A percentile compares a stretch with the other conserved stretches of the same genome.
phyloP scores from a whole-genome alignment of 2,329 filamentous ascomycete genomes.

The Sodiomyces alkalinus region DNA sequence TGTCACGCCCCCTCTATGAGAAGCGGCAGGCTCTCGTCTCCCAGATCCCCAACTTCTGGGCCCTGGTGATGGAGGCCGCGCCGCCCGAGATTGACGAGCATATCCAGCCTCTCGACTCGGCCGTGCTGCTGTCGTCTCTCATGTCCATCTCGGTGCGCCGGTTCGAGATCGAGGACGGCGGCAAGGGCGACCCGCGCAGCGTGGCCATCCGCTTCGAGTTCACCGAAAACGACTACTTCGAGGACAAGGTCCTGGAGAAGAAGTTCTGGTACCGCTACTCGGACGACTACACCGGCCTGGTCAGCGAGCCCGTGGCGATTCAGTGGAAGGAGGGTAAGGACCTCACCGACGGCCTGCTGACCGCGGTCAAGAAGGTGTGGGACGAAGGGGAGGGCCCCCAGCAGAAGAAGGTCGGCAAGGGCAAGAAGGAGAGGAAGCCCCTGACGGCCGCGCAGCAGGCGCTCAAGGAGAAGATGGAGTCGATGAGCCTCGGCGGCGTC shows the following conservation, averaged over 20 bases:
- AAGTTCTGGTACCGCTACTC: slow-evolving; percentile 73
- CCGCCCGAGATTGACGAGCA: slow-evolving; percentile 77
- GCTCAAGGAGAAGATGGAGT: slow-evolving; percentile 39
- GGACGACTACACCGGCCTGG: slow-evolving; percentile 58
- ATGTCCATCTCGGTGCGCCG: slow-evolving; percentile 56
- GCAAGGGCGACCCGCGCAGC: slow-evolving; percentile 63
- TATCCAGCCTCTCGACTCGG: slow-evolving; percentile 68
- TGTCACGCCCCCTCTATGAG: slow-evolving; percentile 57
- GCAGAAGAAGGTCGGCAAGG: slow-evolving; percentile 19
- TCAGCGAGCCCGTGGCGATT: slow-evolving; percentile 80
- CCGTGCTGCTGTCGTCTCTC: slow-evolving; percentile 54
- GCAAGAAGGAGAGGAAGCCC: slow-evolving; percentile 22
- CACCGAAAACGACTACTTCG: slow-evolving; percentile 66
- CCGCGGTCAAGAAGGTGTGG: slow-evolving; percentile 54
- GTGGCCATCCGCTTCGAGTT: slow-evolving; percentile 68
- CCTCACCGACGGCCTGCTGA: slow-evolving; percentile 64
- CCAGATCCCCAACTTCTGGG: slow-evolving; percentile 81
- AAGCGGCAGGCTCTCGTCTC: slow-evolving; percentile 57
- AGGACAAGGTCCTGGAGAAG: slow-evolving; percentile 69
- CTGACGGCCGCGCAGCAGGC: slow-evolving; percentile 30
- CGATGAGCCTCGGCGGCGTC: slow-evolving; percentile 45
- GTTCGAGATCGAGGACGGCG: slow-evolving; percentile 53
- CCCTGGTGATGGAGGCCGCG: slow-evolving; percentile 78
- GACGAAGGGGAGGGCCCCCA: slow-evolving; percentile 39
- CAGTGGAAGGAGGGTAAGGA: slow-evolving; percentile 80